Conservation (phyloP, 83 land plant genomes). For the Thuja plicata region DNA sequence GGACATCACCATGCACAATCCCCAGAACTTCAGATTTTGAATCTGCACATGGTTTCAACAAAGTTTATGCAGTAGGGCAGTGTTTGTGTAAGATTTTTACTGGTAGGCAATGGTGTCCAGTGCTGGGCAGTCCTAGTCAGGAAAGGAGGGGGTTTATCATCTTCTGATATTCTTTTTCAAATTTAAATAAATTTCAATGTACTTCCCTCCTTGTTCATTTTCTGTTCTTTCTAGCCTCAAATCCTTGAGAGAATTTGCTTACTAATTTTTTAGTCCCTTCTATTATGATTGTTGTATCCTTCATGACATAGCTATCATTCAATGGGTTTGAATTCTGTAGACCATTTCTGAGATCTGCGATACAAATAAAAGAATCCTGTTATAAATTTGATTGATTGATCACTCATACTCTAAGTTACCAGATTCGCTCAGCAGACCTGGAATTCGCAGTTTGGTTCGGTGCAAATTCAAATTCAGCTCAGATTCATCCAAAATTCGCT, state of each 20-base stretch:
- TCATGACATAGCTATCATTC: neutral
- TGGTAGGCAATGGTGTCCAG: neutral
- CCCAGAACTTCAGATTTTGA: neutral
- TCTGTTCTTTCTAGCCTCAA: neutral
- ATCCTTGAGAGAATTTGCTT: neutral
- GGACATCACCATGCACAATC: neutral
- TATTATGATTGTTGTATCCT: neutral
- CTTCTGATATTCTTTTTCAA: neutral
- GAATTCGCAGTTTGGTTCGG: too few relatives aligned
- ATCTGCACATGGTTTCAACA: neutral
- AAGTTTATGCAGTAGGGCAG: neutral
- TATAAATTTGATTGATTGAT: neutral
- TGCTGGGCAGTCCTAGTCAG: neutral
- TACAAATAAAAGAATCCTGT: neutral
- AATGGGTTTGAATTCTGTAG: neutral
- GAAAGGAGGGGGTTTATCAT: neutral
- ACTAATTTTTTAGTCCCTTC: neutral
- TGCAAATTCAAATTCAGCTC: too few relatives aligned
- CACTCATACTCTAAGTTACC: too few relatives aligned
- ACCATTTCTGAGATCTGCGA: neutral
- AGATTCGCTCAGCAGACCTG: too few relatives aligned
- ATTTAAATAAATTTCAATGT: neutral
- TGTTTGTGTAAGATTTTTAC: neutral
- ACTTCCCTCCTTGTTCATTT: neutral
- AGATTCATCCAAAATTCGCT: too few relatives aligned